Evolutionary conservation across 2,329 filamentous ascomycete genomes (phyloP).

Genomic region (Coniella vitis): DNA sequence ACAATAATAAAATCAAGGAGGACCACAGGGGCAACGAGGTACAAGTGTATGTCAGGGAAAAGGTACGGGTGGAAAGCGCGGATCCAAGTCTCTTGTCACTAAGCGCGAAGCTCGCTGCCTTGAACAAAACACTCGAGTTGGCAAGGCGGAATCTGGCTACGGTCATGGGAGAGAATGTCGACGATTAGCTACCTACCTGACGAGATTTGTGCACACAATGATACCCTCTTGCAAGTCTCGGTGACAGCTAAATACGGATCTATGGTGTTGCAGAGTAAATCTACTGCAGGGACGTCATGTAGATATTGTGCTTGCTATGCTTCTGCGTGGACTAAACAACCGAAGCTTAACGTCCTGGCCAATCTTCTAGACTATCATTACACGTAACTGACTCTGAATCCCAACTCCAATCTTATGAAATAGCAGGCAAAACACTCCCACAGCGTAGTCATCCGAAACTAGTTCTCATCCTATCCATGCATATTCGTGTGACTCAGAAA

Average conservation of each 20-base stretch:
- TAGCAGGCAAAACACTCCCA: background rate
- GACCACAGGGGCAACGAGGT: conserved; percentile 33
- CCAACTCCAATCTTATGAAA: too few species aligned
- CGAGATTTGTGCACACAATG: background rate
- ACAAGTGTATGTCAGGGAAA: conserved; percentile 81
- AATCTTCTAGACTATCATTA: background rate
- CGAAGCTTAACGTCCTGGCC: background rate
- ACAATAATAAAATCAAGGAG: background rate
- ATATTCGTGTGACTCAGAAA: background rate
- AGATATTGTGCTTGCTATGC: too few species aligned
- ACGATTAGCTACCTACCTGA: conserved; percentile 15
- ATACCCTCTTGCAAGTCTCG: conserved; percentile 7
- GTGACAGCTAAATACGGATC: too few species aligned
- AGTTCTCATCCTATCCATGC: background rate
- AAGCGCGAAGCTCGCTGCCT: conserved; percentile 72
- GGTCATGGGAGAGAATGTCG: conserved; percentile 61
- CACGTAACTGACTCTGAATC: background rate
- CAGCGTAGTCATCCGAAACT: too few species aligned
- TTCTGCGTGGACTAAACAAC: too few species aligned
- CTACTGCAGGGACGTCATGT: too few species aligned
- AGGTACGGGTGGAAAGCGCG: conserved; percentile 80
- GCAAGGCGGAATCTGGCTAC: conserved; percentile 66
- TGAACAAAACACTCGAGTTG: conserved; percentile 66
- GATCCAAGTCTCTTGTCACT: conserved; percentile 81
- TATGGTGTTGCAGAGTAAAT: too few species aligned